Evolutionary conservation across 495 filamentous ascomycete species (phyloP).

Genomic region (Aeminium ludgeri): DNA sequence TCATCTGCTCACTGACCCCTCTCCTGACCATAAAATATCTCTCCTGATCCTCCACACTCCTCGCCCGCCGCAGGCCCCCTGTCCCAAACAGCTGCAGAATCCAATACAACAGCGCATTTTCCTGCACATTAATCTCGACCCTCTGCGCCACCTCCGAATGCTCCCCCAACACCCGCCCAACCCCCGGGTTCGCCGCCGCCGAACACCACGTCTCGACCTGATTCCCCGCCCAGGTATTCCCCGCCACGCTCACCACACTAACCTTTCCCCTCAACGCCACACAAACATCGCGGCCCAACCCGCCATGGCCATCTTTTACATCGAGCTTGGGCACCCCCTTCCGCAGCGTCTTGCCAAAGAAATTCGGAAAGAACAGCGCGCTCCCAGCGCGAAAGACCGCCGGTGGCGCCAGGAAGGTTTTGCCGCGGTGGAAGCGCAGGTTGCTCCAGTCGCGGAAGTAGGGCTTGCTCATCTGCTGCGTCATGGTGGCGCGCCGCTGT

Average conservation of each 20-base stretch:
- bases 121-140: constrained; percentile 75
- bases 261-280: constrained; percentile 50
- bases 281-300: constrained; percentile 45
- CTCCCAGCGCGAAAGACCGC: constrained; percentile 56
- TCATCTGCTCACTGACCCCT: constrained; percentile 56
- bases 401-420: constrained; percentile 68
- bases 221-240: constrained; percentile 63
- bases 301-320: constrained; percentile 10
- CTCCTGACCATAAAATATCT: constrained; percentile 70
- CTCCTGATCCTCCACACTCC: constrained; percentile 44
- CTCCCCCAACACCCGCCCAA: constrained; percentile 36
- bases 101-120: constrained; percentile 57
- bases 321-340: constrained; percentile 18
- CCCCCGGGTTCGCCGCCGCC: constrained; percentile 42
- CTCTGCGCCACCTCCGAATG: constrained; percentile 42
- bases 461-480: constrained; percentile 47
- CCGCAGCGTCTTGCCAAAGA: constrained; percentile 55
- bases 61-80: constrained; percentile 36
- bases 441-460: constrained; percentile 91
- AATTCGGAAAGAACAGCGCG: constrained; percentile 85
- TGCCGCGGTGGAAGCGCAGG: constrained; percentile 65
- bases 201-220: constrained; percentile 60
- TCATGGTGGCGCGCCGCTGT: constrained; percentile 51
- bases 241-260: constrained; percentile 64
- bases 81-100: constrained; percentile 52